Percentiles rank a stretch among this genome's conserved stretches.
phyloP scores from a whole-genome alignment of 495 filamentous ascomycete species.

The Alectoria sarmentosa region DNA sequence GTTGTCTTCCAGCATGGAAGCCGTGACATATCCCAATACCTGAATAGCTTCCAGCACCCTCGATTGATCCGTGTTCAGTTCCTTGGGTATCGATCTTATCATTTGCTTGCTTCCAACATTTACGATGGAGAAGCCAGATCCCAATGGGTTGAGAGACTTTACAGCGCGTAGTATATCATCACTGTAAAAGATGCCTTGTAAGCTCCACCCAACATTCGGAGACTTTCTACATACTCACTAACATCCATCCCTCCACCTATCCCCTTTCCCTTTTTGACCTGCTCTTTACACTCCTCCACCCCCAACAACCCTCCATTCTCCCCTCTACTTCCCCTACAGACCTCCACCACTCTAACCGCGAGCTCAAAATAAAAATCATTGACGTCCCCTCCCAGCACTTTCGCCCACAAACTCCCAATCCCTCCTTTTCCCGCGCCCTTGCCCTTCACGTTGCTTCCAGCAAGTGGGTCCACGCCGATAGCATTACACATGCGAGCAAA shows the following conservation, averaged over 20 bases:
- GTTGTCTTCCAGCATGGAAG: constrained; percentile 90
- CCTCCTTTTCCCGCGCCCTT: constrained; percentile 31
- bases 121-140: constrained; percentile 77
- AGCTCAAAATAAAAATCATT: constrained; percentile 99
- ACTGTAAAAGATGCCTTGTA: background rate
- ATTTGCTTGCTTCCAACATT: constrained; percentile 75
- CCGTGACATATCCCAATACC: constrained; percentile 78
- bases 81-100: constrained; percentile 90
- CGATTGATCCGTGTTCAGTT: constrained; percentile 91
- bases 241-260: constrained; percentile 73
- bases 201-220: constrained; percentile 1
- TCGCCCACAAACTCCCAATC: constrained; percentile 75
- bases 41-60: constrained; percentile 84
- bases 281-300: constrained; percentile 69
- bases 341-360: constrained; percentile 86
- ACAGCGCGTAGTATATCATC: constrained; percentile 92
- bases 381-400: constrained; percentile 81
- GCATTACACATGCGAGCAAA: constrained; percentile 98
- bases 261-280: constrained; percentile 59
- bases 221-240: constrained; percentile 45
- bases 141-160: constrained; percentile 77
- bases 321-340: constrained; percentile 76
- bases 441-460: constrained; percentile 56
- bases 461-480: constrained; percentile 91
- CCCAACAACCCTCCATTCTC: constrained; percentile 93